phyloP scores from a whole-genome alignment of 257 asterid genomes.

The Jacaranda mimosifolia region DNA sequence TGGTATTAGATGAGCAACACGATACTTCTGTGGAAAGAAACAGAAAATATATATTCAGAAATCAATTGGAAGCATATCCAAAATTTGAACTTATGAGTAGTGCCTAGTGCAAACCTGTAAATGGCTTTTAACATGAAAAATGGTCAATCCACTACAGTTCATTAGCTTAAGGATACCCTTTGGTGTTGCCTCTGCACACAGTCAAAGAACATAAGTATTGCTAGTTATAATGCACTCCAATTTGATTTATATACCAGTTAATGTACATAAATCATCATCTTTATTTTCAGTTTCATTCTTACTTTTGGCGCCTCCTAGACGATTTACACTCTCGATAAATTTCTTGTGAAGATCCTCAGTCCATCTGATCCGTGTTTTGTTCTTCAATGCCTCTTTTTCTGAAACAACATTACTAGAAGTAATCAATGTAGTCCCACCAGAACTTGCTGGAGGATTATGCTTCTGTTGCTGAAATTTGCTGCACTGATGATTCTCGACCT shows the following conservation, averaged over 20 bases:
- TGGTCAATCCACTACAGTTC: conserved; percentile 57
- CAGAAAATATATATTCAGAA: not conserved
- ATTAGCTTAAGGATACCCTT: conserved; percentile 59
- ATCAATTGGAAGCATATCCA: not conserved
- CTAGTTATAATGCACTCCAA: no score
- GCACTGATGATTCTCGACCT: conserved; percentile 20
- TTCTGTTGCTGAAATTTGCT: conserved; percentile 26
- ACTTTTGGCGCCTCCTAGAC: conserved; percentile 65
- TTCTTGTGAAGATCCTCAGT: conserved; percentile 56
- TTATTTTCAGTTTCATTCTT: conserved; percentile 16
- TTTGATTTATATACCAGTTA: not conserved
- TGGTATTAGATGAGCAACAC: conserved; percentile 32
- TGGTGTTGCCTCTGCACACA: conserved; percentile 63
- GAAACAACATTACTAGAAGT: conserved; percentile 16
- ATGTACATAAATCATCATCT: not conserved
- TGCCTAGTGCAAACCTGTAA: conserved; percentile 46
- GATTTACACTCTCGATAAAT: conserved; percentile 49
- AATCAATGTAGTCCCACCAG: conserved; percentile 5
- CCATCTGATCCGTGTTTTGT: conserved; percentile 58
- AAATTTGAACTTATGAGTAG: not conserved
- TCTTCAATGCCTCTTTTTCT: conserved; percentile 31
- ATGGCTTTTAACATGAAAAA: conserved; percentile 67
- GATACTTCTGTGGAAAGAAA: conserved; percentile 44
- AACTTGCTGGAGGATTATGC: conserved; percentile 4
- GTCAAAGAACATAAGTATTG: conserved; percentile 19